Evolutionary conservation across 2,329 filamentous ascomycete genomes (phyloP).

Genomic region (Penicillium sp.): DNA sequence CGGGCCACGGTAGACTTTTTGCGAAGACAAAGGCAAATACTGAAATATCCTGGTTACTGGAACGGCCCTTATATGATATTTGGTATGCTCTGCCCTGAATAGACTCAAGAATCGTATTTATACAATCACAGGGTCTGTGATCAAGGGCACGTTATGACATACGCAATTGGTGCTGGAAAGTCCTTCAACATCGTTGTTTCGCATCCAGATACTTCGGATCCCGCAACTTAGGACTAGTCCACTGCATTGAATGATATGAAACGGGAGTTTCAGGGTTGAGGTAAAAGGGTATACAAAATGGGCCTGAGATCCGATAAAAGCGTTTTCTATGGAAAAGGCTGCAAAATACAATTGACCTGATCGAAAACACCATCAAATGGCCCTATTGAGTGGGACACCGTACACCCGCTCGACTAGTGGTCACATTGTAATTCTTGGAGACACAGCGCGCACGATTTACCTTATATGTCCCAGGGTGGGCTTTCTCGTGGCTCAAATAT

Average conservation of each 20-base stretch:
- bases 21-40: constrained; percentile 42
- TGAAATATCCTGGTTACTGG: constrained; percentile 45
- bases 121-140: constrained; percentile 24
- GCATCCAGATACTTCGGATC: constrained; percentile 45
- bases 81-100: constrained; percentile 32
- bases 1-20: constrained; percentile 47
- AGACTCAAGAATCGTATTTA: neutral
- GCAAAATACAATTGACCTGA: constrained; percentile 32
- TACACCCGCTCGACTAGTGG: constrained; percentile 9
- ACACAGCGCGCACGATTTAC: constrained; percentile 17
- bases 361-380: constrained; percentile 22
- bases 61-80: constrained; percentile 44
- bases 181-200: constrained; percentile 55
- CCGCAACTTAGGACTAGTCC: constrained; percentile 30
- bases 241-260: constrained; percentile 38
- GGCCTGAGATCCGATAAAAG: neutral
- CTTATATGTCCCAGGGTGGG: constrained; percentile 20
- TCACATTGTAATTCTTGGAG: constrained; percentile 13
- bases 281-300: constrained; percentile 6
- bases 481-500: neutral
- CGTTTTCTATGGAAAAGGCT: constrained; percentile 18
- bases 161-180: constrained; percentile 46
- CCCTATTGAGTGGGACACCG: constrained; percentile 30
- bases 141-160: constrained; percentile 49
- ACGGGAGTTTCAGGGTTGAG: constrained; percentile 26